phyloP scores from a whole-genome alignment of 345 rosid genomes.

The Firmiana major region DNA sequence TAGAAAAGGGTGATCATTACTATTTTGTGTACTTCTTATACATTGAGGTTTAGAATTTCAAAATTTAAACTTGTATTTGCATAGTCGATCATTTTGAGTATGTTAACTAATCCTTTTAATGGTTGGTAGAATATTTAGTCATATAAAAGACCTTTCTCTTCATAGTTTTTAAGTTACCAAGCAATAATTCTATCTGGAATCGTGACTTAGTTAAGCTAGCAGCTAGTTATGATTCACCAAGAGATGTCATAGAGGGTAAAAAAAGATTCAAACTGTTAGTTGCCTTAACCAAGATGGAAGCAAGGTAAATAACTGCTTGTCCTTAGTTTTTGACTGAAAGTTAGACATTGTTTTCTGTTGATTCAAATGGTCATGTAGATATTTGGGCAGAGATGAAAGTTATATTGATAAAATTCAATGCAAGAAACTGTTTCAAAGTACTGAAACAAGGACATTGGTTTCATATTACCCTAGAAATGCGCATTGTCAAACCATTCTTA shows the following conservation, averaged over 20 bases:
- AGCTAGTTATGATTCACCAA: not conserved
- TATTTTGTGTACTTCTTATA: not conserved
- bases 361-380: not conserved
- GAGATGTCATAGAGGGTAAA: not conserved
- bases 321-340: not conserved
- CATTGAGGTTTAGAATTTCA: not conserved
- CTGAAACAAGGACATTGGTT: not conserved
- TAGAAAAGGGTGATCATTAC: not conserved
- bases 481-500: not conserved
- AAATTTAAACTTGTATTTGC: not conserved
- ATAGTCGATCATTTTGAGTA: not conserved
- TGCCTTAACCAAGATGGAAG: not conserved
- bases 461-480: not conserved
- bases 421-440: not conserved
- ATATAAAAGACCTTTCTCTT: not conserved
- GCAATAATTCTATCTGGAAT: not conserved
- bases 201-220: not conserved
- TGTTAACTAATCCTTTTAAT: not conserved
- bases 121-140: not conserved
- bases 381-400: not conserved
- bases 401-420: not conserved
- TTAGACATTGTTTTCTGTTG: not conserved
- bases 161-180: not conserved
- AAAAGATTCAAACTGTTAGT: not conserved
- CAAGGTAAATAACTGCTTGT: not conserved